A percentile compares a stretch with the other conserved stretches of the same genome.
Conservation (phyloP, 768 basidiomycete species). For the Mycena polygramma region DNA sequence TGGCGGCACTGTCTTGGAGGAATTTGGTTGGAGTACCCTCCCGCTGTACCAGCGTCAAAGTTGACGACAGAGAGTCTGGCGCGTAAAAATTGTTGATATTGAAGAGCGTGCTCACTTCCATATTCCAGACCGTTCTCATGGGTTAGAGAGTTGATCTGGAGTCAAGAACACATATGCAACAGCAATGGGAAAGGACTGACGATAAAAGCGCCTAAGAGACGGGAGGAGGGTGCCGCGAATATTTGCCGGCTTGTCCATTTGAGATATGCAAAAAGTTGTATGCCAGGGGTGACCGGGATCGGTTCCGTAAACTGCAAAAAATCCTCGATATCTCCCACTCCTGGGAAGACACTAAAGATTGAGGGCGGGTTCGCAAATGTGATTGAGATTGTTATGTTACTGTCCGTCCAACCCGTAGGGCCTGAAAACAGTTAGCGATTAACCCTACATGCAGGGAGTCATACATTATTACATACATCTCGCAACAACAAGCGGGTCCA, state of each 20-base stretch:
- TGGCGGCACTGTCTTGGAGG: not conserved
- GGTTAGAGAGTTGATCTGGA: not conserved
- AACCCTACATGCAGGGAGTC: too few species aligned
- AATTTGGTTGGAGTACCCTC: not conserved
- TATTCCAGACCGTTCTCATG: not conserved
- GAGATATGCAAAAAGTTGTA: not conserved
- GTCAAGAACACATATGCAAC: not conserved
- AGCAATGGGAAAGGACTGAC: too few species aligned
- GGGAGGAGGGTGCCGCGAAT: not conserved
- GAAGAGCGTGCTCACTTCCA: not conserved
- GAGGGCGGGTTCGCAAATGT: not conserved
- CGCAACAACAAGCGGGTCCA: too few species aligned
- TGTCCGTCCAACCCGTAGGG: too few species aligned
- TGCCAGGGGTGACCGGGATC: not conserved
- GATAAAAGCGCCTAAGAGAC: not conserved
- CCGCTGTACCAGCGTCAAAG: not conserved
- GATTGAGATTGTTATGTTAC: too few species aligned
- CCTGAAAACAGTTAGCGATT: too few species aligned
- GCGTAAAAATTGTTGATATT: not conserved
- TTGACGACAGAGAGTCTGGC: not conserved
- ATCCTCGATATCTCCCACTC: not conserved
- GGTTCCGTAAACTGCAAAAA: not conserved
- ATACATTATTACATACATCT: too few species aligned
- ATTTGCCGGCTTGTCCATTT: conserved; percentile 6
- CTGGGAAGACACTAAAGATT: not conserved